phyloP scores from a whole-genome alignment of 805 yeast genomes.

The Suhomyces faveliae region DNA sequence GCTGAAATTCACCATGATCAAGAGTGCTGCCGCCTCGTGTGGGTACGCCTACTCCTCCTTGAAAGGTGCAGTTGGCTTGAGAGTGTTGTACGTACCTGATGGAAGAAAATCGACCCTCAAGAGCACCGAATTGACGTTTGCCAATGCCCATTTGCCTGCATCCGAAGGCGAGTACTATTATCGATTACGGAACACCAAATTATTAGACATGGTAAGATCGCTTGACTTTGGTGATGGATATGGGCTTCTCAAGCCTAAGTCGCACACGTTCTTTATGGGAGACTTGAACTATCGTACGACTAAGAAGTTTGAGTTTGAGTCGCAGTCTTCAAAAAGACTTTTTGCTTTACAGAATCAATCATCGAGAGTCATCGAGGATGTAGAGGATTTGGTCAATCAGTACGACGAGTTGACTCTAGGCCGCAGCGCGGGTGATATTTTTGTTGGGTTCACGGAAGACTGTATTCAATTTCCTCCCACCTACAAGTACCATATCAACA shows the following conservation, averaged over 20 bases:
- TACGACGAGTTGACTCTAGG: slow-evolving; percentile 54
- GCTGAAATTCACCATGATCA: slow-evolving; percentile 27
- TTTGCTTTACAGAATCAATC: slow-evolving; percentile 24
- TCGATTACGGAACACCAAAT: slow-evolving; percentile 52
- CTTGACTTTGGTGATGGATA: slow-evolving; percentile 59
- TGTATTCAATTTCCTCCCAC: slow-evolving; percentile 73
- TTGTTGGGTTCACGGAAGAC: slow-evolving; percentile 66
- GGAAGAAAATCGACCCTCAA: slow-evolving; percentile 16
- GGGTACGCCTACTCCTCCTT: slow-evolving; percentile 63
- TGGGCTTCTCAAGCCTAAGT: slow-evolving; percentile 48
- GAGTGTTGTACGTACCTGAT: slow-evolving; percentile 39
- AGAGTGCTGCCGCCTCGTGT: slow-evolving; percentile 40
- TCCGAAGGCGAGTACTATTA: slow-evolving; percentile 60
- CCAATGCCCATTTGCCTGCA: slow-evolving; percentile 73
- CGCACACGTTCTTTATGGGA: slow-evolving; percentile 75
- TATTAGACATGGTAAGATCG: slow-evolving; percentile 47
- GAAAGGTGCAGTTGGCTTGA: slow-evolving; percentile 72
- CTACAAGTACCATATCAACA: slow-evolving; percentile 60
- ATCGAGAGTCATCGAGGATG: slow-evolving; percentile 9
- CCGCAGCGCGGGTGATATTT: slow-evolving; percentile 42
- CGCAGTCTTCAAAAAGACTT: slow-evolving; percentile 18
- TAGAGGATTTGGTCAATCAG: slow-evolving; percentile 23
- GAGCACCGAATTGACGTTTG: slow-evolving; percentile 53
- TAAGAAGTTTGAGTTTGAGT: slow-evolving; percentile 14
- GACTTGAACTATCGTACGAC: slow-evolving; percentile 78